These are phyloP conservation scores for Bombardia bombarda DNA, from an alignment of 495 filamentous ascomycete genomes.

Conservation along the genomic window DNA sequence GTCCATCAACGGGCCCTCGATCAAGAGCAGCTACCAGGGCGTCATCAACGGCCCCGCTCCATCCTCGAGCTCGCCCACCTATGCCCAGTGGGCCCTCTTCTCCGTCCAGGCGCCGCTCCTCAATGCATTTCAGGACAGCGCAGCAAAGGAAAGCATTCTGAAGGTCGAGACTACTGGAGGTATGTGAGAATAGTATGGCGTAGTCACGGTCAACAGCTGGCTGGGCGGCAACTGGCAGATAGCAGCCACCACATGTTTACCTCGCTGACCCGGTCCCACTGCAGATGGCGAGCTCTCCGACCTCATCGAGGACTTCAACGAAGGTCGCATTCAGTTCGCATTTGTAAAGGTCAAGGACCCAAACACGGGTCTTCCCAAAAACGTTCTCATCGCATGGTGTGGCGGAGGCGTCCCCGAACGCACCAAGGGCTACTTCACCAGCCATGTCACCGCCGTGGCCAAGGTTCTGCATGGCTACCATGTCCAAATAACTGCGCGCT, in stretches of 20 bases:
- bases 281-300: constrained; percentile 89
- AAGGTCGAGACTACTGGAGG: constrained; percentile 90
- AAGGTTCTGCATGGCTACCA: constrained; percentile 95
- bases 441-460: constrained; percentile 78
- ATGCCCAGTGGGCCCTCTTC: constrained; percentile 78
- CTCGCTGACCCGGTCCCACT: constrained; percentile 2
- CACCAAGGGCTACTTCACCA: constrained; percentile 97
- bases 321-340: constrained; percentile 93
- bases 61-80: constrained; percentile 49
- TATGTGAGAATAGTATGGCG: too few relatives aligned
- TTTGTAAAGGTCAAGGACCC: constrained; percentile 94
- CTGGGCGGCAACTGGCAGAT: too few relatives aligned
- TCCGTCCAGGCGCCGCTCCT: constrained; percentile 83
- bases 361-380: constrained; percentile 86
- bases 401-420: constrained; percentile 96
- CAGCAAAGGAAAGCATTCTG: constrained; percentile 82
- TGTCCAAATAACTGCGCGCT: constrained; percentile 91
- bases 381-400: constrained; percentile 92
- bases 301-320: constrained; percentile 94
- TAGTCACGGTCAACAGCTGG: too few relatives aligned
- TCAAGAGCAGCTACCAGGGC: constrained; percentile 84
- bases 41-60: constrained; percentile 67
- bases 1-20: constrained; percentile 83
- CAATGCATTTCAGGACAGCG: constrained; percentile 82
- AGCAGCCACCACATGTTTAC: too few relatives aligned